Base-by-base conservation (phyloP, 1,139 yeast species). In the Chernovozyma aurita region DNA sequence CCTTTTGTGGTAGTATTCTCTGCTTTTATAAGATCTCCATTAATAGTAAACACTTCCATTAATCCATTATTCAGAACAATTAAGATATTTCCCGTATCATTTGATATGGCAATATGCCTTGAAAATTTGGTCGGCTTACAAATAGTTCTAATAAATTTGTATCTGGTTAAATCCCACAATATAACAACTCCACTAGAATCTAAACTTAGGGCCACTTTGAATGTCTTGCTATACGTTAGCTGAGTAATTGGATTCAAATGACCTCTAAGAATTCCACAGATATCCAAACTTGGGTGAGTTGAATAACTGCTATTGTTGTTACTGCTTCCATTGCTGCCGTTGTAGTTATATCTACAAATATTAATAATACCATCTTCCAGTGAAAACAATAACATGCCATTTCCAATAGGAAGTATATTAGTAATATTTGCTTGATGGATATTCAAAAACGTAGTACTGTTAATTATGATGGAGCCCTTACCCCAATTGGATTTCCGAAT, bases 151-250 rank as follows among this genome's bases (percentile, higher is more conserved):
- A 83, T 70, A 34, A 69, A 65, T 35, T 65, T 69, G 38, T 63
- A 66, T 24, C 80, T 55, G 0, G 76, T 65, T 30, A 76, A 48
- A 46, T 83, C 85, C 90, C 90, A 81, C 5, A 76, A 42, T 18
- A 67, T 70, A 3, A 73, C 73, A 2, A 53, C 50, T 0, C 88
- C 85, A 3, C 50, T 54, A 0, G 34, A 41, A 50, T 81, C 87
- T 15, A 74, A 52, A 38, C 80, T 72, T 9, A 80, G 41, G 3
- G 80, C 63, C 3, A 73, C 53, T 35, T 78, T 76, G 50, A 64
- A 79, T 33, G 74, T 71, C n/a, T 66, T 62, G 31, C 78, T 69
- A 33, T 63, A 63, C 30, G 60, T 59, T 26, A 83, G 50, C 14
- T 63, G 63, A 12, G 50, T 53, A 4, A 84, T 61, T 0, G 60